Conservation (phyloP, 768 basidiomycete species). For the Leccinum disarticulatum region DNA sequence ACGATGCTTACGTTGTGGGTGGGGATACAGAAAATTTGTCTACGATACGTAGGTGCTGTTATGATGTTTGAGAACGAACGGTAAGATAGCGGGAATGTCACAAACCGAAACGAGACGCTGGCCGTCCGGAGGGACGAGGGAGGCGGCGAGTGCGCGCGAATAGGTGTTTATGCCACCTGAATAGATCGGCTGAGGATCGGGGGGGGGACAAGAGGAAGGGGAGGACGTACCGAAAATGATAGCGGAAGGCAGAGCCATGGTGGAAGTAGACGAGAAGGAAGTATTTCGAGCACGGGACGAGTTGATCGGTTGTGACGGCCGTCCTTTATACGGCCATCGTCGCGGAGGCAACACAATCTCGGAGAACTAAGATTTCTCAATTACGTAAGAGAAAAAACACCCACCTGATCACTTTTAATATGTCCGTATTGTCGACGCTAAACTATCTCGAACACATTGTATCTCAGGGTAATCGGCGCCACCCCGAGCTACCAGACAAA, state of each 20-base stretch:
- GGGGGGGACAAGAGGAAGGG: constrained; percentile 1
- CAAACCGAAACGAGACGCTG: constrained; percentile 72
- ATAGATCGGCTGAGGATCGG: constrained; percentile 9
- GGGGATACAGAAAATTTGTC: constrained; percentile 74
- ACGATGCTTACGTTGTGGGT: constrained; percentile 61
- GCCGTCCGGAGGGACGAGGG: constrained; percentile 66
- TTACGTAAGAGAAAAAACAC: constrained; percentile 21
- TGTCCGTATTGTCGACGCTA: background rate
- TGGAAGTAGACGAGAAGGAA: constrained; percentile 8
- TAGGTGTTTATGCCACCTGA: constrained; percentile 81
- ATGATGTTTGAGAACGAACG: constrained; percentile 3
- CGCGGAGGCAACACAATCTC: constrained; percentile 27
- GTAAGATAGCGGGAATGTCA: constrained; percentile 15
- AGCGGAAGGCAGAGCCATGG: constrained; percentile 59
- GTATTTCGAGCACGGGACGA: background rate
- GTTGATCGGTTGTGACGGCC: constrained; percentile 23
- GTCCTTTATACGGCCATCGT: constrained; percentile 28
- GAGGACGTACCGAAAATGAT: constrained; percentile 70
- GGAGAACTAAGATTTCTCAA: constrained; percentile 1
- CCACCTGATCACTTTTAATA: background rate
- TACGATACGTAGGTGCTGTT: constrained; percentile 65
- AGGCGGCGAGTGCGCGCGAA: constrained; percentile 66
- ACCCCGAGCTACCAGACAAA: background rate
- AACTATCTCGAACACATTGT: background rate
- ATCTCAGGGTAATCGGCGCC: background rate